phyloP scores from a whole-genome alignment of 1,284 basidiomycete species.

The Ganoderma lucidum region DNA sequence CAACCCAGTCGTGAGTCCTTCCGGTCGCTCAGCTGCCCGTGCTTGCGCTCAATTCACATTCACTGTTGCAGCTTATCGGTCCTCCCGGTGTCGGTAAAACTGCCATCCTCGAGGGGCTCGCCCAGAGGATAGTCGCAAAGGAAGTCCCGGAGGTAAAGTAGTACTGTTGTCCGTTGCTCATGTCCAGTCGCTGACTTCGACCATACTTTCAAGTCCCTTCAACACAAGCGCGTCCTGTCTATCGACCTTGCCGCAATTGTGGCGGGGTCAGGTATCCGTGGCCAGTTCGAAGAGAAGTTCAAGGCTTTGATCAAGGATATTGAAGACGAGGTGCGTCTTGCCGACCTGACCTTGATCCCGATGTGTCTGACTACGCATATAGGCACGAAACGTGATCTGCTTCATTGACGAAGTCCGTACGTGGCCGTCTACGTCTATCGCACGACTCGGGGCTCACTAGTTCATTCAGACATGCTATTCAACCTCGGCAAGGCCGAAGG shows the following conservation, averaged over 20 bases:
- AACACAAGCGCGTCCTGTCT: slow-evolving; percentile 83
- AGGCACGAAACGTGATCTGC: slow-evolving; percentile 76
- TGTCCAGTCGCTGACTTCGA: not conserved
- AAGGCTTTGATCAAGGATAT: slow-evolving; percentile 88
- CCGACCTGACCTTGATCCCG: not conserved
- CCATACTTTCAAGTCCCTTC: slow-evolving; percentile 64
- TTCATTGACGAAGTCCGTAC: slow-evolving; percentile 93
- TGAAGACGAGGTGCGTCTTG: slow-evolving; percentile 69
- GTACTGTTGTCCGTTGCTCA: not conserved
- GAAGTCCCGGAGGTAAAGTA: slow-evolving; percentile 87
- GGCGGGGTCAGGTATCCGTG: slow-evolving; percentile 89
- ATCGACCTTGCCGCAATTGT: slow-evolving; percentile 85
- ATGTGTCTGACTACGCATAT: not conserved
- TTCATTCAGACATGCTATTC: slow-evolving; percentile 70
- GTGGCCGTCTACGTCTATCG: slow-evolving; percentile 40
- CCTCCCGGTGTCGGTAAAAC: slow-evolving; percentile 92
- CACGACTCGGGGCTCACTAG: not conserved
- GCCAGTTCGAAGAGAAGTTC: slow-evolving; percentile 94
- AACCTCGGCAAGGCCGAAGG: slow-evolving; percentile 93
- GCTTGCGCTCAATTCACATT: slow-evolving; percentile 8
- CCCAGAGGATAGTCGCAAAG: slow-evolving; percentile 86
- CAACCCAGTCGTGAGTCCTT: slow-evolving; percentile 78
- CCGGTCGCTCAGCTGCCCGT: not conserved
- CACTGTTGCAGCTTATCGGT: slow-evolving; percentile 71
- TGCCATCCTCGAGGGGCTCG: slow-evolving; percentile 92